These are phyloP conservation scores for Irpex sp. DNA, from an alignment of 1,284 basidiomycete species.

Conservation along the genomic window DNA sequence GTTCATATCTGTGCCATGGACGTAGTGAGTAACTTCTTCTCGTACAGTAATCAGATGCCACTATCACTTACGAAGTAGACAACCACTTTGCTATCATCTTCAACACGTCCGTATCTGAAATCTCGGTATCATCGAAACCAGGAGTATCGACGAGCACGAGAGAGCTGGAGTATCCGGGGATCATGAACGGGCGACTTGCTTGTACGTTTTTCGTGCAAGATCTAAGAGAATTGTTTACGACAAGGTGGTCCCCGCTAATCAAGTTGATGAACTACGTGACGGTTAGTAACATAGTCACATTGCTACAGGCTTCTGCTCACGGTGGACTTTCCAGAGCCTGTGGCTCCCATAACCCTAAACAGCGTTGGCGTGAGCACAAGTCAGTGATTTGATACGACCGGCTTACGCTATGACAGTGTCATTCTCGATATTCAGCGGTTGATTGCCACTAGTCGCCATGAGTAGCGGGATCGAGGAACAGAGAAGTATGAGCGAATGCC, in stretches of 20 bases:
- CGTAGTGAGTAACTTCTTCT: too few species aligned
- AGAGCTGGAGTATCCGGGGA: slow-evolving; percentile 18
- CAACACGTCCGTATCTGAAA: slow-evolving; percentile 28
- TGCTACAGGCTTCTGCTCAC: neutral
- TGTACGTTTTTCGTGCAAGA: slow-evolving; percentile 22
- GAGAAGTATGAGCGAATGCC: neutral
- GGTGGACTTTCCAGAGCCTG: neutral
- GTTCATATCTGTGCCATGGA: too few species aligned
- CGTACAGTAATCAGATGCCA: too few species aligned
- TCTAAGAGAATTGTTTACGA: slow-evolving; percentile 8
- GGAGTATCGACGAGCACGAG: slow-evolving; percentile 30
- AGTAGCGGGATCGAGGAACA: neutral
- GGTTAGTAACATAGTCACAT: too few species aligned
- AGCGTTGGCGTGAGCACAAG: neutral
- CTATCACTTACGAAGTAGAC: slow-evolving; percentile 2
- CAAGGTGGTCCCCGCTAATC: slow-evolving; percentile 12
- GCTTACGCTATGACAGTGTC: neutral
- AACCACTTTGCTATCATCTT: slow-evolving; percentile 9
- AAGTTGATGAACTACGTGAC: slow-evolving; percentile 19
- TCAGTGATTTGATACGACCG: neutral
- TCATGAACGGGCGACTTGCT: slow-evolving; percentile 21
- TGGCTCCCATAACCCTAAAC: neutral
- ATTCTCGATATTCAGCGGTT: neutral
- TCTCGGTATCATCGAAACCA: slow-evolving; percentile 30
- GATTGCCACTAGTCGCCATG: neutral